A percentile compares a stretch with the other conserved stretches of the same genome.
These are phyloP conservation scores for Knoxdaviesia capensis DNA, from an alignment of 2,329 filamentous ascomycete species.

Conservation along the genomic window DNA sequence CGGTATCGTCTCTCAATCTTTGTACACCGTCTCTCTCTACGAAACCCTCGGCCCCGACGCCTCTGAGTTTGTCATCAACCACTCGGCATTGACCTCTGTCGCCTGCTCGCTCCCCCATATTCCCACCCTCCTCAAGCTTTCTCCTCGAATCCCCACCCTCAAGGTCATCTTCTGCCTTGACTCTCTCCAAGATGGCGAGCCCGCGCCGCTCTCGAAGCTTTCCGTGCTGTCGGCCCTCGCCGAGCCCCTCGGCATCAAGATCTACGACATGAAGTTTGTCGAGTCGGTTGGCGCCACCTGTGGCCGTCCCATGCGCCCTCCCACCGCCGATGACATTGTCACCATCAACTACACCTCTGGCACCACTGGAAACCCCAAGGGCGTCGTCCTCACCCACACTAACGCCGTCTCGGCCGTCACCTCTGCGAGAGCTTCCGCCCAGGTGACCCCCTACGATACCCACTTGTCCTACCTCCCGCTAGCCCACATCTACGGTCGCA, in stretches of 20 bases:
- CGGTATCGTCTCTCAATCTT: constrained; percentile 65
- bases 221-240: constrained; percentile 61
- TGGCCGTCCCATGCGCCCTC: constrained; percentile 50
- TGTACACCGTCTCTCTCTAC: constrained; percentile 86
- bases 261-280: constrained; percentile 63
- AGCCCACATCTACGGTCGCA: constrained; percentile 82
- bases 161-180: constrained; percentile 84
- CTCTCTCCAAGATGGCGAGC: constrained; percentile 60
- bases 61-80: constrained; percentile 90
- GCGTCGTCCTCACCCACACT: constrained; percentile 62
- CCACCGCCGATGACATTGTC: constrained; percentile 53
- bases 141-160: constrained; percentile 53
- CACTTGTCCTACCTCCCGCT: constrained; percentile 78
- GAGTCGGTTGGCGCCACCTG: constrained; percentile 60
- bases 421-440: constrained; percentile 33
- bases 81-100: constrained; percentile 56
- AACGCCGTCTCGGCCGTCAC: constrained; percentile 60
- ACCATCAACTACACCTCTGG: constrained; percentile 88
- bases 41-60: constrained; percentile 84
- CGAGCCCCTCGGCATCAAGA: constrained; percentile 49
- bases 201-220: constrained; percentile 56
- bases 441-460: constrained; percentile 32
- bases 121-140: constrained; percentile 60
- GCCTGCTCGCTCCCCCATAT: constrained; percentile 66
- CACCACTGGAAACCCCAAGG: constrained; percentile 67